Percentiles rank a stretch among this genome's conserved stretches.
phyloP scores from a whole-genome alignment of 768 basidiomycete species.

The Ephemerocybe angulata region DNA sequence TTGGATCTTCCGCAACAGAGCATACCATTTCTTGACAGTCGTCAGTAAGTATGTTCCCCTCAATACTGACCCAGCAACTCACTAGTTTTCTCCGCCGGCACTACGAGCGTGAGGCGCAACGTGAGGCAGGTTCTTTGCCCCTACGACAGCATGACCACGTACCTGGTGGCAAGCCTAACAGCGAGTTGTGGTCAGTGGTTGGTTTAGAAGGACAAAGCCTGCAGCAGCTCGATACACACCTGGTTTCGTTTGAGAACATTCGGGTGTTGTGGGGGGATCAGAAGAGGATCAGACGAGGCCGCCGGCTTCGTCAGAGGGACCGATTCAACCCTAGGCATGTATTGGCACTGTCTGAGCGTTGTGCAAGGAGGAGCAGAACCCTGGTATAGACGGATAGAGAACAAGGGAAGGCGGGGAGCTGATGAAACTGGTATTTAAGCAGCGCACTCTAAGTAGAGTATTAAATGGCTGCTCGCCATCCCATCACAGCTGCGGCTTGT shows the following conservation, averaged over 20 bases:
- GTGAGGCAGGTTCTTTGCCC: constrained; percentile 7
- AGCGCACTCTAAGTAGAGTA: background rate
- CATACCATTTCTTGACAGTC: constrained; percentile 57
- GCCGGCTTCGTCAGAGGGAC: constrained; percentile 7
- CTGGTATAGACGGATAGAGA: constrained; percentile 10
- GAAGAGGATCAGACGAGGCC: constrained; percentile 22
- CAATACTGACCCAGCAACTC: constrained; percentile 21
- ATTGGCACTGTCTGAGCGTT: background rate
- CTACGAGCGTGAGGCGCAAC: constrained; percentile 29
- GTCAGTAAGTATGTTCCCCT: constrained; percentile 7
- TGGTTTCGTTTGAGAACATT: constrained; percentile 54
- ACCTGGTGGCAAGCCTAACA: constrained; percentile 55
- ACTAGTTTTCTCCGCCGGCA: constrained; percentile 75
- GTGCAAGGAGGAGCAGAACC: background rate
- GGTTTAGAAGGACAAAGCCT: background rate
- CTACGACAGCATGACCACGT: constrained; percentile 14
- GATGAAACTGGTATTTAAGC: constrained; percentile 1
- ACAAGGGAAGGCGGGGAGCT: constrained; percentile 7
- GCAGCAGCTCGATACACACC: constrained; percentile 25
- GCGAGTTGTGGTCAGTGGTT: constrained; percentile 3
- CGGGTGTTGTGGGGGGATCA: constrained; percentile 30
- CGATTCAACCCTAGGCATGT: constrained; percentile 6
- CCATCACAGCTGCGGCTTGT: too few relatives aligned
- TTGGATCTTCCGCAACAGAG: background rate
- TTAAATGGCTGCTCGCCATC: background rate